Evolutionary conservation across 2,329 filamentous ascomycete genomes (phyloP).

Genomic region (Zasmidium citrigriseum): DNA sequence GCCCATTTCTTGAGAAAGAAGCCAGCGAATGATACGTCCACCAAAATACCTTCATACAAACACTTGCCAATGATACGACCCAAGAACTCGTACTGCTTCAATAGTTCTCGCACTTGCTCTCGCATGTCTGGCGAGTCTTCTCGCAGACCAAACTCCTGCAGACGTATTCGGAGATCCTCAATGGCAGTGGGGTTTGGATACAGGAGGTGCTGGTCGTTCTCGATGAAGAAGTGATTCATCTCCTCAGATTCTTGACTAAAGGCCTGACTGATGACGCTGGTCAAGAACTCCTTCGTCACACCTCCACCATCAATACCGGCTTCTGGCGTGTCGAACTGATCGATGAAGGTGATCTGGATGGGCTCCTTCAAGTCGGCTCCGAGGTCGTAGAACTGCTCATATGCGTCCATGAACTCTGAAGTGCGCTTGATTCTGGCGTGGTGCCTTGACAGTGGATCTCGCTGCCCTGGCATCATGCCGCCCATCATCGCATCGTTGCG

Average conservation of each 20-base stretch:
- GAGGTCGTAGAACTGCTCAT: conserved; percentile 76
- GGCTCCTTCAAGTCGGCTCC: conserved; percentile 87
- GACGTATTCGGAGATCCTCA: conserved; percentile 24
- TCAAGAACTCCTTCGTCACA: conserved; percentile 96
- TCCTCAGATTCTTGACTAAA: conserved; percentile 60
- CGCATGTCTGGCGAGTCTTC: conserved; percentile 14
- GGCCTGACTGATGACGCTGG: conserved; percentile 80
- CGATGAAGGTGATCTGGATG: conserved; percentile 94
- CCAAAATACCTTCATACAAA: conserved; percentile 92
- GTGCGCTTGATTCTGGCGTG: conserved; percentile 78
- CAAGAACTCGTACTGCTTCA: conserved; percentile 83
- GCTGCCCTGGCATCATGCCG: conserved; percentile 26
- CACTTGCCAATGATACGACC: conserved; percentile 94
- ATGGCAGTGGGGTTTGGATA: conserved; percentile 77
- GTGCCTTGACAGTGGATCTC: conserved; percentile 57
- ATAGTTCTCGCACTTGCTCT: conserved; percentile 41
- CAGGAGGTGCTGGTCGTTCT: conserved; percentile 81
- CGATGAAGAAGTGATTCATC: conserved; percentile 63
- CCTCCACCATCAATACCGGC: conserved; percentile 96
- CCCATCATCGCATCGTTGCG: conserved; percentile 25
- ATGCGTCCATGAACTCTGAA: conserved; percentile 82
- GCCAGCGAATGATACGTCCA: conserved; percentile 88
- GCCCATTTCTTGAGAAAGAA: conserved; percentile 98
- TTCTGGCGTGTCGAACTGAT: conserved; percentile 82
- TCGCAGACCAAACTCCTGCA: conserved; percentile 10